Conservation (phyloP, 192 early-diverging fungal genomes). For the Globomyces pollinis-pini region DNA sequence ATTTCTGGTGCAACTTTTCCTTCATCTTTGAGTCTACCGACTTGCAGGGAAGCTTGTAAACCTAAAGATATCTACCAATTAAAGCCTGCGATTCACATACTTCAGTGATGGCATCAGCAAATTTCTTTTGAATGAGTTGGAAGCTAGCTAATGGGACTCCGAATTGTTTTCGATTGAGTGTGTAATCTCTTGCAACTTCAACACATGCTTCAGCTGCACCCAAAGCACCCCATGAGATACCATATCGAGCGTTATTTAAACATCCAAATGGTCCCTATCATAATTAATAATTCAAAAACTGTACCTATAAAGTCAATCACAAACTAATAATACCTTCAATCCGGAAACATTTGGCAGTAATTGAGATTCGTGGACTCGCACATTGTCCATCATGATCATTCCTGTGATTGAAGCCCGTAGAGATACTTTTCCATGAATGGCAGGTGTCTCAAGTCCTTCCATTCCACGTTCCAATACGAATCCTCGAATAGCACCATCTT, state of each 20-base stretch:
- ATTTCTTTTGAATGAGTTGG: conserved; percentile 95
- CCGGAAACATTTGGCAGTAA: conserved; percentile 85
- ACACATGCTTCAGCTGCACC: conserved; percentile 94
- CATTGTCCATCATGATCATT: conserved; percentile 99
- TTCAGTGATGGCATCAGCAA: conserved; percentile 89
- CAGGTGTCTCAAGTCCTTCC: conserved; percentile 80
- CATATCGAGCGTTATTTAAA: conserved; percentile 94
- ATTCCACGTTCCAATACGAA: conserved; percentile 91
- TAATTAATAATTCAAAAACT: conserved; percentile 14
- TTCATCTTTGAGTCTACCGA: conserved; percentile 87
- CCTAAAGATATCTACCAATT: conserved; percentile 79
- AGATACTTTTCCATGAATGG: conserved; percentile 93
- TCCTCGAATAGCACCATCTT: conserved; percentile 81
- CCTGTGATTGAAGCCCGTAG: conserved; percentile 90
- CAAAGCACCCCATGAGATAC: conserved; percentile 93
- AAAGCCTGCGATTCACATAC: conserved; percentile 13
- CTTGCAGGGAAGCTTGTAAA: conserved; percentile 79
- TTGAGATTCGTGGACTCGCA: conserved; percentile 84
- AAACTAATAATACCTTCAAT: conserved; percentile 55
- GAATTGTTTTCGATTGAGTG: conserved; percentile 86
- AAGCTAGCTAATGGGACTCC: conserved; percentile 82
- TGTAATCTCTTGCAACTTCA: conserved; percentile 80
- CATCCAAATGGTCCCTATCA: conserved; percentile 97
- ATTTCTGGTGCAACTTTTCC: conserved; percentile 82
- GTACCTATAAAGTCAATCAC: background rate